Evolutionary conservation across 2,329 filamentous ascomycete genomes (phyloP).

Genomic region (Remersonia thermophila): DNA sequence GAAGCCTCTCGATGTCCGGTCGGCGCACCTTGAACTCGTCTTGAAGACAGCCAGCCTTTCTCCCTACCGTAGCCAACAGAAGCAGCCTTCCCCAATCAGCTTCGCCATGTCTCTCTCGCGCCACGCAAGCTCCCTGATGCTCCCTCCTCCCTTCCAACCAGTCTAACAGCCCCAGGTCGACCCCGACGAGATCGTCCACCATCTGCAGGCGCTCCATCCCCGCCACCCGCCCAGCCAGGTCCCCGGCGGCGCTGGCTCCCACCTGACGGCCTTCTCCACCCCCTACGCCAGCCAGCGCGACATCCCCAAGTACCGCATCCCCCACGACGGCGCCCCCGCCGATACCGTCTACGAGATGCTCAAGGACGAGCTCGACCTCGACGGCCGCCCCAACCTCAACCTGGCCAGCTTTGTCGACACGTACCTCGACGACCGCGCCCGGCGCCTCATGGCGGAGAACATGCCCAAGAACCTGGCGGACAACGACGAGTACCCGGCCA

Average conservation of each 20-base stretch:
- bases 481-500: constrained; percentile 51
- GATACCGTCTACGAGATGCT: constrained; percentile 55
- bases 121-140: constrained; percentile 26
- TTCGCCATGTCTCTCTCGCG: constrained; percentile 38
- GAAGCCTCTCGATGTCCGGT: no score
- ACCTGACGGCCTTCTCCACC: constrained; percentile 45
- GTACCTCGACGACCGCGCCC: constrained; percentile 56
- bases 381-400: constrained; percentile 56
- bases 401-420: constrained; percentile 59
- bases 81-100: no score
- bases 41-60: no score
- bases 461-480: constrained; percentile 62
- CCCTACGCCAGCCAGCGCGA: constrained; percentile 42
- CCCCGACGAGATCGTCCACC: constrained; percentile 42
- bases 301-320: constrained; percentile 48
- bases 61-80: no score
- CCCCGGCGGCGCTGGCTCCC: constrained; percentile 30
- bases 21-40: no score
- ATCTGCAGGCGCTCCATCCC: constrained; percentile 33
- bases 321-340: constrained; percentile 42
- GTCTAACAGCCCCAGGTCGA: constrained; percentile 29
- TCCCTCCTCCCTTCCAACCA: not conserved
- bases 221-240: constrained; percentile 21
- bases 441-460: constrained; percentile 54
- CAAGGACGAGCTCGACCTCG: constrained; percentile 50